Conservation (phyloP, 1,284 basidiomycete genomes). For the Ceratobasidium papillatum region DNA sequence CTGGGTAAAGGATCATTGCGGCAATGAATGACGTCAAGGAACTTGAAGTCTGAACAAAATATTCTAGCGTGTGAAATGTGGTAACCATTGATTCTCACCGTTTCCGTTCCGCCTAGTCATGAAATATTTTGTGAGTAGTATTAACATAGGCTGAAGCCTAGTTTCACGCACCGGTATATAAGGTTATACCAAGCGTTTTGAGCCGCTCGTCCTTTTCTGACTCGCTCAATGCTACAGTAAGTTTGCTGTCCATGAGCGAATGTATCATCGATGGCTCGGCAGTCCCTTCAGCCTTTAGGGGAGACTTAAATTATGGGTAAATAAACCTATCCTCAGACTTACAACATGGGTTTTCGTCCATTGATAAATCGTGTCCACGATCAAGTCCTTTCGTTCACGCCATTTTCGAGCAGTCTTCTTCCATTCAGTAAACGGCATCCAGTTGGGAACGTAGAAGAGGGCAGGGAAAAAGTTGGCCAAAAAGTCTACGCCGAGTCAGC, state of each 20-base stretch:
- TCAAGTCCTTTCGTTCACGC: not conserved
- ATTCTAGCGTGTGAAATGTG: not conserved
- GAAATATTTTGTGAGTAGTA: not conserved
- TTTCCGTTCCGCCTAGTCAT: slow-evolving; percentile 22
- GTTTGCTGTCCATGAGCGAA: not conserved
- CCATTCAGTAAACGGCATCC: slow-evolving; percentile 36
- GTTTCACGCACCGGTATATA: not conserved
- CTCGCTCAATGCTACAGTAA: not conserved
- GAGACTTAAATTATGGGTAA: not conserved
- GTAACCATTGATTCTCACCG: not conserved
- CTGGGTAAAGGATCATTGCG: slow-evolving; percentile 47
- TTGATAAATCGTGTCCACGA: not conserved
- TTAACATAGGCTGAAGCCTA: not conserved
- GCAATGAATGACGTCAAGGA: slow-evolving; percentile 46
- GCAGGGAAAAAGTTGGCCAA: slow-evolving; percentile 7
- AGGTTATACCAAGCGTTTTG: not conserved
- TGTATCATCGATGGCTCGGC: not conserved
- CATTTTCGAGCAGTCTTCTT: slow-evolving; percentile 6
- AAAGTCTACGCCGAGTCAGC: slow-evolving; percentile 3
- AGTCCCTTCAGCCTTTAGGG: not conserved
- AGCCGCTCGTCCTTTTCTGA: not conserved
- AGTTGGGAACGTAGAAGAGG: slow-evolving; percentile 21
- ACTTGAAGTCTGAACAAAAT: slow-evolving; percentile 33
- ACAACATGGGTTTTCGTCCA: slow-evolving; percentile 28
- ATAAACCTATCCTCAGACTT: not conserved